Percentiles rank a stretch among this genome's conserved stretches.
Conservation (phyloP, 208 protist genomes). For the Trichomonas tenax region DNA sequence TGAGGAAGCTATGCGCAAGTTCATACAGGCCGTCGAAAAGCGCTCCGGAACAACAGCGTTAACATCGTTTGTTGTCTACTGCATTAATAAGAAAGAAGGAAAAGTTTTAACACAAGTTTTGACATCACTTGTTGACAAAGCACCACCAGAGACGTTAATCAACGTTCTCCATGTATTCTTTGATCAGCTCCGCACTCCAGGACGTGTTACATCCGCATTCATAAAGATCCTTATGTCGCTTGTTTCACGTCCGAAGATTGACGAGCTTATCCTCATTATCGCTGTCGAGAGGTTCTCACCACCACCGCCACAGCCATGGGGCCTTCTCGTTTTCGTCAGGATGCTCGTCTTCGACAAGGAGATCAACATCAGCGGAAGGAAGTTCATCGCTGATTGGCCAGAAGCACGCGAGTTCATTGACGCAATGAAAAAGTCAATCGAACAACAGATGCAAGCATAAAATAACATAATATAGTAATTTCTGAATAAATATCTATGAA, state of each 20-base stretch:
- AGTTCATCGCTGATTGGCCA: neutral
- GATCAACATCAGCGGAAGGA: neutral
- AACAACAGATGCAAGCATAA: neutral
- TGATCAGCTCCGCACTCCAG: neutral
- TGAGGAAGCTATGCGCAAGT: neutral
- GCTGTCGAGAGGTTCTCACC: neutral
- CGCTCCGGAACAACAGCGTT: neutral
- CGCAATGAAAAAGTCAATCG: neutral
- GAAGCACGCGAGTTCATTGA: neutral
- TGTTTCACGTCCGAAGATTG: neutral
- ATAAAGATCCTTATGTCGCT: neutral
- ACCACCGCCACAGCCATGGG: neutral
- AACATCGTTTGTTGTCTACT: neutral
- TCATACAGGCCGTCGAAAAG: neutral
- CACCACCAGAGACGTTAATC: neutral
- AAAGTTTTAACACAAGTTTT: neutral
- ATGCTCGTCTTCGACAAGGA: neutral
- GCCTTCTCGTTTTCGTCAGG: neutral
- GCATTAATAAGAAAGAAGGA: neutral
- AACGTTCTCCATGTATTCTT: neutral
- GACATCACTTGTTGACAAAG: neutral
- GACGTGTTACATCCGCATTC: neutral
- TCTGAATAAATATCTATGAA: no score
- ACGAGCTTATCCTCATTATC: neutral
- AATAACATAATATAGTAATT: no score